A percentile compares a stretch with the other conserved stretches of the same genome.
phyloP scores from a whole-genome alignment of 495 filamentous ascomycete species.

The Rostrohypoxylon terebratum region DNA sequence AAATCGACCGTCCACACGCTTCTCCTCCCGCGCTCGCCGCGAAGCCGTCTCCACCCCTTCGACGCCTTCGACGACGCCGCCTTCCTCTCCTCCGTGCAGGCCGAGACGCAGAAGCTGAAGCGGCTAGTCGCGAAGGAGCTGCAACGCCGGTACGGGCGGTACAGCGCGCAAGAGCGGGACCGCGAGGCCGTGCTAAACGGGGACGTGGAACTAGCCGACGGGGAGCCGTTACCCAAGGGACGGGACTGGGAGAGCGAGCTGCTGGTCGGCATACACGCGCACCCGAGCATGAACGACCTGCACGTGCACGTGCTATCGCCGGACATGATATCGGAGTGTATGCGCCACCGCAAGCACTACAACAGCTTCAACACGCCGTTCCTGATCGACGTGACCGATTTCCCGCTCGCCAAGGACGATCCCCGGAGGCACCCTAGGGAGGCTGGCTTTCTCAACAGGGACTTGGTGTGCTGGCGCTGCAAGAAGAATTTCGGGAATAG shows the following conservation, averaged over 20 bases:
- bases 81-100: constrained; percentile 74
- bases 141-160: constrained; percentile 72
- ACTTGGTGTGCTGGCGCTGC: constrained; percentile 89
- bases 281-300: constrained; percentile 91
- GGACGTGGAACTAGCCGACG: constrained; percentile 55
- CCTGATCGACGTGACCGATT: constrained; percentile 82
- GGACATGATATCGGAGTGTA: constrained; percentile 74
- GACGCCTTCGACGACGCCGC: constrained; percentile 76
- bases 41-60: constrained; percentile 77
- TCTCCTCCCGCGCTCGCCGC: constrained; percentile 80
- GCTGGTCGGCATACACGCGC: constrained; percentile 81
- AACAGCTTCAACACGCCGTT: constrained; percentile 92
- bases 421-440: constrained; percentile 64
- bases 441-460: constrained; percentile 68
- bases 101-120: constrained; percentile 70
- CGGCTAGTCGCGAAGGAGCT: constrained; percentile 79
- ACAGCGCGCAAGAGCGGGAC: constrained; percentile 69
- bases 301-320: constrained; percentile 88
- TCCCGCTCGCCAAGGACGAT: constrained; percentile 76
- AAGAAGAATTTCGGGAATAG: constrained; percentile 75
- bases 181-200: constrained; percentile 70
- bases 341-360: constrained; percentile 91
- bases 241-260: constrained; percentile 85
- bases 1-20: constrained; percentile 89
- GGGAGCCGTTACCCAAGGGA: constrained; percentile 70